A percentile compares a stretch with the other conserved stretches of the same genome.
Evolutionary conservation across 75 land plant species (phyloP).

Genomic region (Picea sitchensis): DNA sequence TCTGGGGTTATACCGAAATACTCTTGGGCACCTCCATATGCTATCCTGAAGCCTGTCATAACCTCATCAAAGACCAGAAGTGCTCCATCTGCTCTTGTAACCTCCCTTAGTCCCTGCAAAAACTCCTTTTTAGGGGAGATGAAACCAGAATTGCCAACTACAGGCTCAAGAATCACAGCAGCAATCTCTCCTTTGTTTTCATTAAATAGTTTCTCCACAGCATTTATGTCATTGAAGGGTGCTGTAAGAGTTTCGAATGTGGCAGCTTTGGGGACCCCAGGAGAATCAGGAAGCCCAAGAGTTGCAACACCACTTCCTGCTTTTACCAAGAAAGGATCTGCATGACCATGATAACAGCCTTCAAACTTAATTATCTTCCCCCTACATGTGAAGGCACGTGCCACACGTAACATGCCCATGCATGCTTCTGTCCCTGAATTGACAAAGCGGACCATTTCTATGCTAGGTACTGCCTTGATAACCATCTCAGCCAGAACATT

Average conservation of each 20-base stretch:
- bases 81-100: constrained; percentile 61
- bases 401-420: constrained; percentile 89
- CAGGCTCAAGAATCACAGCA: constrained; percentile 95
- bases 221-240: neutral
- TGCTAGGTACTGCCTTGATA: constrained; percentile 88
- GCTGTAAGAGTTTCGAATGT: constrained; percentile 68
- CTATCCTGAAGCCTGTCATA: constrained; percentile 93
- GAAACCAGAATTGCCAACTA: constrained; percentile 95
- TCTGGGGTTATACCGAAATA: constrained; percentile 95
- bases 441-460: constrained; percentile 98
- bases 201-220: constrained; percentile 64
- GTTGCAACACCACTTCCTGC: constrained; percentile 99
- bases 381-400: constrained; percentile 87
- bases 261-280: constrained; percentile 87
- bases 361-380: constrained; percentile 89
- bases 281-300: constrained; percentile 90
- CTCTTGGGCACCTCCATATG: constrained; percentile 99
- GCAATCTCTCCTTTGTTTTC: constrained; percentile 76
- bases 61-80: constrained; percentile 96
- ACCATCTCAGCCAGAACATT: constrained; percentile 90
- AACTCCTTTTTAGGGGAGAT: constrained; percentile 71
- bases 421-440: constrained; percentile 99
- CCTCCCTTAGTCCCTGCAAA: constrained; percentile 49
- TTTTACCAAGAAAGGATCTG: constrained; percentile 93
- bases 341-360: constrained; percentile 99